Evolutionary conservation across 148 eudicot genomes (phyloP).

Genomic region (Dysphania ambrosioides): DNA sequence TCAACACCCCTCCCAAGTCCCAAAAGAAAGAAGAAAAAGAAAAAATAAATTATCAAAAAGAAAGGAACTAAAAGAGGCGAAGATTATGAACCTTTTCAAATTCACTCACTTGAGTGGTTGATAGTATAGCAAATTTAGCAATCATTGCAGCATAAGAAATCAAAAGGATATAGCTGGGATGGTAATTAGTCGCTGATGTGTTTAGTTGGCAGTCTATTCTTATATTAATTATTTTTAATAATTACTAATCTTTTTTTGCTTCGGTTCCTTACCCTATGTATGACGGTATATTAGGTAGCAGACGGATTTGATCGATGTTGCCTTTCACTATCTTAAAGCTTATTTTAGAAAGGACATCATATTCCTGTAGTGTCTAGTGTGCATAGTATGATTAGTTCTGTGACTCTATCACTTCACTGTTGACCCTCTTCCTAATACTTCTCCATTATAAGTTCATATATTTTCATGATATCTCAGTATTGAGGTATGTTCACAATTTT

Average conservation of each 20-base stretch:
- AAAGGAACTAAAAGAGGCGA: too few species aligned
- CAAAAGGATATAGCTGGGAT: background rate
- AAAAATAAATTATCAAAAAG: too few species aligned
- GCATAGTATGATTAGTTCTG: background rate
- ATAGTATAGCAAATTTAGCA: background rate
- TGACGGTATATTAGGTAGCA: background rate
- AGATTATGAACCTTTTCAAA: background rate
- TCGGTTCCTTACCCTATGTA: background rate
- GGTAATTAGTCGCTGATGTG: background rate
- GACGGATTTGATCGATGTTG: too few species aligned
- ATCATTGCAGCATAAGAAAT: background rate
- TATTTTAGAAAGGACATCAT: background rate
- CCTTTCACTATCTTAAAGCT: too few species aligned
- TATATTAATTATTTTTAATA: too few species aligned
- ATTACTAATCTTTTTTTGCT: too few species aligned
- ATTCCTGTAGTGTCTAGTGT: background rate
- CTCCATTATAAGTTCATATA: too few species aligned
- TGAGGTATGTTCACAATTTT: too few species aligned
- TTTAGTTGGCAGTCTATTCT: background rate
- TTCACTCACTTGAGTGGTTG: background rate
- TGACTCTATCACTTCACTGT: background rate
- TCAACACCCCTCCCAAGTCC: too few species aligned
- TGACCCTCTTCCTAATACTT: too few species aligned
- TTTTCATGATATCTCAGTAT: too few species aligned
- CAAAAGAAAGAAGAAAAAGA: too few species aligned